Percentiles rank a stretch among this genome's conserved stretches.
These are phyloP conservation scores for Fusarium succisae DNA, from an alignment of 2,329 filamentous ascomycete species.

Conservation along the genomic window DNA sequence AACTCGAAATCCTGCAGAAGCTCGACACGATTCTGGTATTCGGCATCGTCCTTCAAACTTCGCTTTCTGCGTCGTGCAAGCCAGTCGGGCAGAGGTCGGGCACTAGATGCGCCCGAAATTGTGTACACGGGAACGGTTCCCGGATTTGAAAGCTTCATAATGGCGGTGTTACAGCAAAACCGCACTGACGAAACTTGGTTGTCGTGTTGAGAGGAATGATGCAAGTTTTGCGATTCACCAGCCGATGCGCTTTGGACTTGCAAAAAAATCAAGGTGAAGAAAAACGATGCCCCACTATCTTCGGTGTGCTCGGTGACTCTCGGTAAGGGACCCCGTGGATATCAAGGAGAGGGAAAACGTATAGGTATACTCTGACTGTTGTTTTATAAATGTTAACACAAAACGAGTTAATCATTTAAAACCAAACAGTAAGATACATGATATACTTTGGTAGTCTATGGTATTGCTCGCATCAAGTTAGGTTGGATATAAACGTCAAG, in stretches of 20 bases:
- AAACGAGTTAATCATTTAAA: no score
- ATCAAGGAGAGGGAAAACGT: not conserved
- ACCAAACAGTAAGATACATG: not conserved
- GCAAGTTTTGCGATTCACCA: slow-evolving; percentile 30
- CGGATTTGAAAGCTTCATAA: slow-evolving; percentile 84
- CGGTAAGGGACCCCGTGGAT: slow-evolving; percentile 14
- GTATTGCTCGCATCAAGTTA: not conserved
- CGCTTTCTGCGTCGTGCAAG: slow-evolving; percentile 88
- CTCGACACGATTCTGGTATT: slow-evolving; percentile 94
- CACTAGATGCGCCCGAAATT: slow-evolving; percentile 88
- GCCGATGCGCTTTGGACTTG: slow-evolving; percentile 19
- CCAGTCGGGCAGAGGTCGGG: slow-evolving; percentile 93
- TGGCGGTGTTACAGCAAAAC: slow-evolving; percentile 8
- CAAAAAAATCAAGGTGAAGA: slow-evolving; percentile 47
- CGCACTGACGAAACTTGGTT: slow-evolving; percentile 26
- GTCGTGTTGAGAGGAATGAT: slow-evolving; percentile 8
- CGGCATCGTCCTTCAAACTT: slow-evolving; percentile 89
- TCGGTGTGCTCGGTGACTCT: slow-evolving; percentile 34
- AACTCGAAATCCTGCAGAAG: slow-evolving; percentile 98
- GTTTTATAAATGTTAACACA: not conserved
- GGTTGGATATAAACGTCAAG: not conserved
- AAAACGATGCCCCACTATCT: slow-evolving; percentile 33
- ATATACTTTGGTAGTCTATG: not conserved
- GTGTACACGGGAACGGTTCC: slow-evolving; percentile 92
- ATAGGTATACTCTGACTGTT: not conserved